These are phyloP conservation scores for Eudorina sp. DNA, from an alignment of 139 green algal genomes.

Conservation along the genomic window DNA sequence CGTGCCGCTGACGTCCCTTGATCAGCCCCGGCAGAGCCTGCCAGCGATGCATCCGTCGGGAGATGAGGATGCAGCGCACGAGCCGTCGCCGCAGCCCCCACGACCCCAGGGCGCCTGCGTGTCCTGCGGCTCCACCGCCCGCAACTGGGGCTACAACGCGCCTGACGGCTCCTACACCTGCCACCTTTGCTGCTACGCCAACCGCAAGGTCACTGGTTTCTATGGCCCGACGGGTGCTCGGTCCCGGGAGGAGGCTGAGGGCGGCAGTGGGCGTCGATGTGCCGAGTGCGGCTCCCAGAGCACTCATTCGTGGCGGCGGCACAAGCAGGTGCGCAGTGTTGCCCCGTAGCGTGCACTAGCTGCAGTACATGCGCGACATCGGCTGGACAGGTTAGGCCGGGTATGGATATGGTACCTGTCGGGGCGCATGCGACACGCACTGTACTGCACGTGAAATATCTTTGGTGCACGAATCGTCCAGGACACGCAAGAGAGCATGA, in stretches of 20 bases:
- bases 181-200: conserved; percentile 25
- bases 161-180: conserved; percentile 25
- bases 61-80: background rate
- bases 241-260: background rate
- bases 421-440: background rate
- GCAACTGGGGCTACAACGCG: conserved; percentile 26
- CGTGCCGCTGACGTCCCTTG: background rate
- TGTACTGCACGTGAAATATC: background rate
- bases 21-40: background rate
- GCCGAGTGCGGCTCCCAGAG: conserved; percentile 10
- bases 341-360: background rate
- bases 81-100: background rate
- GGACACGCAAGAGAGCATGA: too few relatives aligned
- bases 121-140: conserved; percentile 18
- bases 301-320: conserved; percentile 1
- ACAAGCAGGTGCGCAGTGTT: conserved; percentile 11
- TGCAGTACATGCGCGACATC: background rate
- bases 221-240: background rate
- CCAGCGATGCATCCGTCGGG: too few relatives aligned
- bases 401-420: background rate
- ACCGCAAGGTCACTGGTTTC: background rate
- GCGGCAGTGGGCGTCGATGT: background rate
- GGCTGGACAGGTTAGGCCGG: too few relatives aligned
- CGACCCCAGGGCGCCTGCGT: background rate
- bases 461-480: too few relatives aligned